Percentiles rank a stretch among this genome's conserved stretches.
phyloP scores from a whole-genome alignment of 306 rosid species.

The Fragaria vesca region DNA sequence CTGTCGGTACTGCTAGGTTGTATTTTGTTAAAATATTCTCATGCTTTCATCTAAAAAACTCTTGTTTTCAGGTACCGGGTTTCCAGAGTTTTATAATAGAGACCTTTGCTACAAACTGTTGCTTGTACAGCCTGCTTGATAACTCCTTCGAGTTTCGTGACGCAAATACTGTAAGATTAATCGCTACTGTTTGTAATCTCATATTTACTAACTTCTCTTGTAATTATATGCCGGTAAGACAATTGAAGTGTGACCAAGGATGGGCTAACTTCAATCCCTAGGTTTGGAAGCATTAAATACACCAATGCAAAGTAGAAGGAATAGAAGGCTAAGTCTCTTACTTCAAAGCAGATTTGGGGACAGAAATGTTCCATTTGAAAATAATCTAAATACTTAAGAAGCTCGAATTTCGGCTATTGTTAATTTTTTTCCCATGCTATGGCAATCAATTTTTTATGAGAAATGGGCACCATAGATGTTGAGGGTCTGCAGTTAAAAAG shows the following conservation, averaged over 20 bases:
- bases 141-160: slow-evolving; percentile 85
- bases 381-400: neutral
- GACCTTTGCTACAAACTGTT: slow-evolving; percentile 83
- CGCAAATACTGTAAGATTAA: slow-evolving; percentile 81
- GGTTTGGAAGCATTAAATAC: neutral
- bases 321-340: neutral
- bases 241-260: neutral
- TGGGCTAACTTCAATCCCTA: neutral
- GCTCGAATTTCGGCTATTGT: neutral
- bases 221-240: neutral
- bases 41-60: too few relatives aligned
- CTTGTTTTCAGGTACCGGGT: slow-evolving; percentile 76
- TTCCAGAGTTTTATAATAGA: slow-evolving; percentile 77
- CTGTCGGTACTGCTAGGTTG: neutral
- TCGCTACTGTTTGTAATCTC: slow-evolving; percentile 3
- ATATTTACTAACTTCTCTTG: neutral
- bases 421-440: neutral
- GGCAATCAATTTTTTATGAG: neutral
- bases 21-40: slow-evolving; percentile 1
- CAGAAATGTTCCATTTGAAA: neutral
- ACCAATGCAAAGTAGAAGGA: neutral
- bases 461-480: neutral
- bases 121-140: slow-evolving; percentile 89
- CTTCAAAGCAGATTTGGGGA: slow-evolving; percentile 6
- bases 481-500: neutral